Base-by-base conservation (phyloP, 2,329 filamentous ascomycete genomes). In the Pyrenochaeta sp. region DNA sequence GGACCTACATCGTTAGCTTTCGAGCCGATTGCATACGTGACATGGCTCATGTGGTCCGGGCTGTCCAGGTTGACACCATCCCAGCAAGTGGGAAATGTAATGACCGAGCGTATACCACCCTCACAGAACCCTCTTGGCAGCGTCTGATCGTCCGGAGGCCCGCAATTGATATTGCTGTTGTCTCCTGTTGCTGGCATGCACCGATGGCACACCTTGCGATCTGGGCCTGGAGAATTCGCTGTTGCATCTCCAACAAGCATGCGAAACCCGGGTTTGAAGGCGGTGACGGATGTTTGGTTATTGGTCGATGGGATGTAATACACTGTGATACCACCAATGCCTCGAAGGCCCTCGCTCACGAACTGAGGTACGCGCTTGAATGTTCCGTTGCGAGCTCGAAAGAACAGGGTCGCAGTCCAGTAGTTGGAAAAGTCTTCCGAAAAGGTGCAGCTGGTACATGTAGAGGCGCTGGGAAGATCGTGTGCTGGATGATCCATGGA, bases 31-130 rank as follows among this genome's bases (percentile, higher is more conserved):
- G 69, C 64, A 59, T 85, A 91, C 19, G 80, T 82, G 81, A 89
- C 87, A 82, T 91, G 91, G 62, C 84, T 83, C 74, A 62, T 79
- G 80, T 86, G 87, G 78, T 88, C 82, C 51, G 82, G 80, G 54
- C 89, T 81, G 60, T 85, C 86, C 47, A 84, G 80, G 42, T 83
- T 76, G 46, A 77, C 74, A 24, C 88, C 89, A 77, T 91, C 85
- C 83, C 90, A 91, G 81, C 89, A 91, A 3, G 88, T 90, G 1
- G 89, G 89, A 78, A 91, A 90, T 78, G 90, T 89, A 39, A 91
- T 79, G 60, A 91, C 86, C 56, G 85, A 82, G 34, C 89, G 86
- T 43, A 91, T 78, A 9, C 85, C 80, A 87, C 78, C 42, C 0
- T 19, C 56, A 72, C 91, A 93, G 25, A 60, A 78, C 1, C 32